Conservation (phyloP, 345 rosid genomes). For the Gossypium arboreum region DNA sequence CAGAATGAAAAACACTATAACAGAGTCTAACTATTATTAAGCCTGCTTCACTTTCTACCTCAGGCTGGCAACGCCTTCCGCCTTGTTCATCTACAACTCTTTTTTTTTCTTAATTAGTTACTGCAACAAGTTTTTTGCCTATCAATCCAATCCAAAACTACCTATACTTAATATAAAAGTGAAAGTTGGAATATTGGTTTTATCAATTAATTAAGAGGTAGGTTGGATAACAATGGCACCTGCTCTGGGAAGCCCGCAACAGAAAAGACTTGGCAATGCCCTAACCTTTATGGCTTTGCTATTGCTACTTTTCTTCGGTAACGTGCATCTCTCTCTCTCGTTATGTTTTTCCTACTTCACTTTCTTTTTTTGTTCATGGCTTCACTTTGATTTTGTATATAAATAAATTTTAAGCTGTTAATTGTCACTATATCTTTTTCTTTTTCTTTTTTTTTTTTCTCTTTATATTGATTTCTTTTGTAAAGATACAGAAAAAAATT, state of each 20-base stretch:
- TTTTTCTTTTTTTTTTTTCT: too few species aligned
- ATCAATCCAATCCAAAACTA: not conserved
- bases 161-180: not conserved
- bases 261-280: not conserved
- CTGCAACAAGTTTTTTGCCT: not conserved
- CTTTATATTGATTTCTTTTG: too few species aligned
- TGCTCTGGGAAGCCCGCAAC: not conserved
- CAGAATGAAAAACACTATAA: not conserved
- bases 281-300: not conserved
- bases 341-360: not conserved
- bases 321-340: not conserved
- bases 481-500: too few species aligned
- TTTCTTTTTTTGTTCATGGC: not conserved
- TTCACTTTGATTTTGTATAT: too few species aligned
- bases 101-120: not conserved
- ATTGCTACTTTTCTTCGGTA: slow-evolving; percentile 2
- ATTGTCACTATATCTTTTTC: too few species aligned
- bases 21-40: not conserved
- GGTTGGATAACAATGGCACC: not conserved
- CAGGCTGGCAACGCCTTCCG: not conserved
- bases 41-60: not conserved
- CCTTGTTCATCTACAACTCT: not conserved
- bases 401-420: too few species aligned
- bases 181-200: not conserved
- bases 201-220: not conserved